Percentiles rank a stretch among this genome's conserved stretches.
These are phyloP conservation scores for Nicotiana tomentosiformis DNA, from an alignment of 257 asterid genomes.

Conservation along the genomic window DNA sequence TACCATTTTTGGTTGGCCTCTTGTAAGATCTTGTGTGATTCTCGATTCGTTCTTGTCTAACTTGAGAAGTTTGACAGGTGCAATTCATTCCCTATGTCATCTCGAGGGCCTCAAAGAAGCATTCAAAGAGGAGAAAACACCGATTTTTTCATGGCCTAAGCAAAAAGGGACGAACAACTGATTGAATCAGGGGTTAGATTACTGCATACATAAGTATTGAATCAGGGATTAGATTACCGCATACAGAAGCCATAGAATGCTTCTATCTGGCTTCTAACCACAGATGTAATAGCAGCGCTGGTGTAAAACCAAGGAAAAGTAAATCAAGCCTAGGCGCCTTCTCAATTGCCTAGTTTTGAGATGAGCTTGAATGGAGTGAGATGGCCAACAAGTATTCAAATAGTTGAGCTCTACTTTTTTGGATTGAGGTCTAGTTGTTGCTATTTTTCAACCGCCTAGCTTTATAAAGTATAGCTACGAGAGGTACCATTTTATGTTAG, in stretches of 20 bases:
- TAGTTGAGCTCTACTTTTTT: neutral
- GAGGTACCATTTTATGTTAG: neutral
- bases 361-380: neutral
- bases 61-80: conserved; percentile 37
- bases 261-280: neutral
- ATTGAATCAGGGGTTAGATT: neutral
- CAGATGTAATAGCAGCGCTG: neutral
- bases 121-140: conserved; percentile 64
- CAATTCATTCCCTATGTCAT: conserved; percentile 60
- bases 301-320: neutral
- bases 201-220: neutral
- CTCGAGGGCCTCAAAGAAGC: conserved; percentile 55
- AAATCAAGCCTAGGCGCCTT: neutral
- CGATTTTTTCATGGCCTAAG: conserved; percentile 73
- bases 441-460: neutral
- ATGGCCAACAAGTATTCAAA: neutral
- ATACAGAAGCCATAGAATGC: neutral
- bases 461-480: neutral
- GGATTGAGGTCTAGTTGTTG: neutral
- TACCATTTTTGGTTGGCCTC: neutral
- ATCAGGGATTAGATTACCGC: neutral
- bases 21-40: neutral
- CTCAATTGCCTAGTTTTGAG: neutral
- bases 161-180: conserved; percentile 30
- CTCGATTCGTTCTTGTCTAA: neutral